Evolutionary conservation across 768 basidiomycete genomes (phyloP).

Genomic region (Russula sp.): DNA sequence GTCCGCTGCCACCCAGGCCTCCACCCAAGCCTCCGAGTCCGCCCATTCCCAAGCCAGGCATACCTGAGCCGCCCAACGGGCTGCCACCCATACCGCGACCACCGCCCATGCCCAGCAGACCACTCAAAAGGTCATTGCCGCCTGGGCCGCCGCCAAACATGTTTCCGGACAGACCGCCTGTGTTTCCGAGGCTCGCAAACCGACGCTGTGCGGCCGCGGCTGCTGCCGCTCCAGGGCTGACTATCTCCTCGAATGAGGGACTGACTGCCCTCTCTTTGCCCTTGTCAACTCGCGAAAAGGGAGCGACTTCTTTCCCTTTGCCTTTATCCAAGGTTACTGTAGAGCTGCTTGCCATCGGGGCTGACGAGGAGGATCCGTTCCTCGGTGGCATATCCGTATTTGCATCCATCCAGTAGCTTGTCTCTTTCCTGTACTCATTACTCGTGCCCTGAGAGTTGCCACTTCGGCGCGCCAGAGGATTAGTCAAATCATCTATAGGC

Average conservation of each 20-base stretch:
- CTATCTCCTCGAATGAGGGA: background rate
- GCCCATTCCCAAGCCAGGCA: background rate
- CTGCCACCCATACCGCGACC: background rate
- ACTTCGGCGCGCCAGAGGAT: background rate
- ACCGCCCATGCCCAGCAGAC: background rate
- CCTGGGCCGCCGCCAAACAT: background rate
- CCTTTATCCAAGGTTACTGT: background rate
- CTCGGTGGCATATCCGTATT: background rate
- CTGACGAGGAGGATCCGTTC: background rate
- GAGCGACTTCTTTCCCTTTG: background rate
- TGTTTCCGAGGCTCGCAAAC: background rate
- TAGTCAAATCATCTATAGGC: background rate
- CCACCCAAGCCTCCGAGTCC: background rate
- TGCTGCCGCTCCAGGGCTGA: conserved; percentile 3
- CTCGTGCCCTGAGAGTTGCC: background rate
- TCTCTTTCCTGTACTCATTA: background rate
- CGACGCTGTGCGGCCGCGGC: background rate
- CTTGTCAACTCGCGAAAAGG: too few species aligned
- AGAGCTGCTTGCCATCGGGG: background rate
- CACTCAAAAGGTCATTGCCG: background rate
- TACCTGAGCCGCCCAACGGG: background rate
- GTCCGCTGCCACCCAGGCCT: too few species aligned
- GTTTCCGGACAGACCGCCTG: background rate
- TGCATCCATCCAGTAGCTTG: conserved; percentile 7
- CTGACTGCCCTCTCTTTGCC: background rate